phyloP scores from a whole-genome alignment of 169 alveolate genomes.

The Neospora caninum region DNA sequence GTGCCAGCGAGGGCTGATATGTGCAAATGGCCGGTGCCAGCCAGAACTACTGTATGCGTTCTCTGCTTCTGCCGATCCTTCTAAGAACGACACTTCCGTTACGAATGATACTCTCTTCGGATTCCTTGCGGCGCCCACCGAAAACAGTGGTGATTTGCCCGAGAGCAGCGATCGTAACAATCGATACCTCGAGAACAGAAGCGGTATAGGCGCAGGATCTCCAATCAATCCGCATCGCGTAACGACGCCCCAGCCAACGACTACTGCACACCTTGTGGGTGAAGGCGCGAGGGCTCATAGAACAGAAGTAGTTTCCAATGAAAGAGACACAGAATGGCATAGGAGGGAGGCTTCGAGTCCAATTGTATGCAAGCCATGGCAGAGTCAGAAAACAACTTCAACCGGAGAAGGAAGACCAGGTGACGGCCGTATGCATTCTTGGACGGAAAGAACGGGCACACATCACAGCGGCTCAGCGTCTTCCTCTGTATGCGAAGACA shows the following conservation, averaged over 20 bases:
- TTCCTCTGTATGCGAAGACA: constrained; percentile 15
- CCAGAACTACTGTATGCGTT: constrained; percentile 8
- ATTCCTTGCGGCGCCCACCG: not conserved
- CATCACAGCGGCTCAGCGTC: not conserved
- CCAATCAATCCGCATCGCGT: no score
- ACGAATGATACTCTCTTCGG: not conserved
- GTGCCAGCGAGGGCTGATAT: constrained; percentile 10
- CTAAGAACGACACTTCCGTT: not conserved
- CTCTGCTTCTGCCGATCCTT: not conserved
- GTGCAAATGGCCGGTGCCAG: constrained; percentile 13
- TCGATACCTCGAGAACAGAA: not conserved
- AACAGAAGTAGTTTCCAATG: not conserved
- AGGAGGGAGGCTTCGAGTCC: not conserved
- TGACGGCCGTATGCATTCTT: not conserved
- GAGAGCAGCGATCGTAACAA: not conserved
- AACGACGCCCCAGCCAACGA: no score
- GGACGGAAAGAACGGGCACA: not conserved
- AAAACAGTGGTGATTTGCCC: not conserved
- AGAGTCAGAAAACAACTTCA: not conserved
- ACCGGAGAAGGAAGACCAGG: not conserved
- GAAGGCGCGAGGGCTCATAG: not conserved
- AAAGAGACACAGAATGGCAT: not conserved
- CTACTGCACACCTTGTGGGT: not conserved
- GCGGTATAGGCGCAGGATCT: not conserved
- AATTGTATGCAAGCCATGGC: not conserved